Base-by-base conservation (phyloP, 2,329 filamentous ascomycete species). In the Cladosporium sp. region DNA sequence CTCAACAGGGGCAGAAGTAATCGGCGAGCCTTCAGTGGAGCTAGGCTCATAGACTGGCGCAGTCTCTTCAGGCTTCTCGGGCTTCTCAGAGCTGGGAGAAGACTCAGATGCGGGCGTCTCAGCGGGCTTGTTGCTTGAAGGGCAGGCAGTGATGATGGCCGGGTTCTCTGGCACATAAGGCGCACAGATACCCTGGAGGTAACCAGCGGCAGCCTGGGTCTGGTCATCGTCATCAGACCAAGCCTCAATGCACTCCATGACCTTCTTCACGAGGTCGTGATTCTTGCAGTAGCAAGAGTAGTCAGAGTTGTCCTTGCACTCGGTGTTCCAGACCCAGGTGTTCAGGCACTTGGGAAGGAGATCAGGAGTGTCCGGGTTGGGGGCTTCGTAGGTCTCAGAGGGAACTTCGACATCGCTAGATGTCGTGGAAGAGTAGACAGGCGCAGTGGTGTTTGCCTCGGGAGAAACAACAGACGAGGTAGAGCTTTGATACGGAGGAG, bases 131-230 rank as follows among this genome's bases (percentile, higher is more conserved):
- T 84, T 78, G 49, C 76, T 77, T 1, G 69, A 67, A 19, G 86
- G 82, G 59, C 88, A 82, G 55, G 80, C 83, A 43, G 86, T 94
- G 64, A 88, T 80, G 62, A 97, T 87, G 56, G 78, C 87, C n/a
- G 91, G 89, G 79, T 96, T 95, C 66, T 79, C 61, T 13, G 78
- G 75, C 30, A 88, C 78, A 70, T 85, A 84, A 47, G 78, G 72
- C 51, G 86, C 89, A 74, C 92, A 97, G 72, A 97, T 88, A 67
- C 91, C 91, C 70, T 91, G 85, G 77, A 96, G 85, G 81, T 88
- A 95, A 62, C 80, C 79, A 53, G 93, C 78, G 53, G 89, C 88
- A 60, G 82, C 72, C 49, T 81, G 76, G 59, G 92, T 77, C 65
- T 87, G 79, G 39, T 79, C 74, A 54, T 84, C 78, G 52, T 78